Conservation (phyloP, 1,284 basidiomycete genomes). For the Trametes hirsuta region DNA sequence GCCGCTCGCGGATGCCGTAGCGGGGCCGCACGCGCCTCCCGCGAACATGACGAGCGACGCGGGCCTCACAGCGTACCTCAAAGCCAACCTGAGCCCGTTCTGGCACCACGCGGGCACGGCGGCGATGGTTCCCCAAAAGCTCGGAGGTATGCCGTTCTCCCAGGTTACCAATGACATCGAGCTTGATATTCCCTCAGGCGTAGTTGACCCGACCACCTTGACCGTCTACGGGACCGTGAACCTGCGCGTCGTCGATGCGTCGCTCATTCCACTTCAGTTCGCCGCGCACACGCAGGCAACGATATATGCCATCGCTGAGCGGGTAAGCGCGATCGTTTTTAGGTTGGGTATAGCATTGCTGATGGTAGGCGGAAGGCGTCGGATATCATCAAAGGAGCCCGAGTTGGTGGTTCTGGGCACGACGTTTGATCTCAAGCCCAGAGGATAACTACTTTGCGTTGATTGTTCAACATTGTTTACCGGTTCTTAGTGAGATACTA, state of each 20-base stretch:
- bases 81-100: neutral
- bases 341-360: neutral
- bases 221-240: neutral
- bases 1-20: neutral
- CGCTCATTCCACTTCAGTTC: neutral
- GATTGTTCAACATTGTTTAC: too few species aligned
- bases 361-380: neutral
- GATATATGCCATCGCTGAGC: slow-evolving; percentile 2
- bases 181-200: neutral
- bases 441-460: too few species aligned
- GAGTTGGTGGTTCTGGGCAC: too few species aligned
- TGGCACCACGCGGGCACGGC: neutral
- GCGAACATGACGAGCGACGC: neutral
- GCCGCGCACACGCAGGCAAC: neutral
- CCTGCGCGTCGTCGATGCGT: neutral
- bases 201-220: neutral
- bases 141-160: neutral
- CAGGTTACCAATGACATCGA: neutral
- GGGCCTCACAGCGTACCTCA: neutral
- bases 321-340: neutral
- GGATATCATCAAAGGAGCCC: neutral
- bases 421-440: too few species aligned
- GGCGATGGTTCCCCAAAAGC: neutral
- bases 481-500: too few species aligned
- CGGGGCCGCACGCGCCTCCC: neutral